phyloP scores from a whole-genome alignment of 495 filamentous ascomycete genomes.

The Penicillium diatomitis region DNA sequence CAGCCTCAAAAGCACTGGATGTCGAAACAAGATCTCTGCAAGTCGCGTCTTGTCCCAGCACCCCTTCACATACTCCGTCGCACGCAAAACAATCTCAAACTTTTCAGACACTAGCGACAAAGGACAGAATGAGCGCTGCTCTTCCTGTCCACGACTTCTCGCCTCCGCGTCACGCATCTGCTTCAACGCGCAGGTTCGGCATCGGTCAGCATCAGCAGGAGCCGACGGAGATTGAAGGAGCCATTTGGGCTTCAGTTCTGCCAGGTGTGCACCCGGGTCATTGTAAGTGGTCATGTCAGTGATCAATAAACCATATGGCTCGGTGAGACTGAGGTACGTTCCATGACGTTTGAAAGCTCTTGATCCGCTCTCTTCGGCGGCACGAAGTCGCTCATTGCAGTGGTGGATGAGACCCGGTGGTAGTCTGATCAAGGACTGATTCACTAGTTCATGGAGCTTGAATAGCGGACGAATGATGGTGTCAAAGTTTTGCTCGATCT shows the following conservation, averaged over 20 bases:
- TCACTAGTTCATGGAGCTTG: slow-evolving; percentile 45
- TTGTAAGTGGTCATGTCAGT: slow-evolving; percentile 63
- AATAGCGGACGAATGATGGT: slow-evolving; percentile 50
- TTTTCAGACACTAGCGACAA: slow-evolving; percentile 43
- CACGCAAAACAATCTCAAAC: slow-evolving; percentile 27
- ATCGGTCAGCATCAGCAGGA: slow-evolving; percentile 53
- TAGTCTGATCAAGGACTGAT: slow-evolving; percentile 49
- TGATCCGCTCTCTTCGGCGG: slow-evolving; percentile 19
- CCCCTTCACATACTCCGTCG: slow-evolving; percentile 27
- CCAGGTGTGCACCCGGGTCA: slow-evolving; percentile 35
- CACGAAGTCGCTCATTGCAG: slow-evolving; percentile 43
- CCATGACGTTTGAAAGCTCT: slow-evolving; percentile 42
- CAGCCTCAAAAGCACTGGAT: slow-evolving; percentile 27
- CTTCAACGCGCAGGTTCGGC: slow-evolving; percentile 77
- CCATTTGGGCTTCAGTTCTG: slow-evolving; percentile 97
- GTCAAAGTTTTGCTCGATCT: slow-evolving; percentile 50
- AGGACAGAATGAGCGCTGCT: slow-evolving; percentile 44
- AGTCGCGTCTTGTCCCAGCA: slow-evolving; percentile 28
- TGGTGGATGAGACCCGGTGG: slow-evolving; percentile 32
- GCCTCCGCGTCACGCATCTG: slow-evolving; percentile 43
- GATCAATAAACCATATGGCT: slow-evolving; percentile 60
- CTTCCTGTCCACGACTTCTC: slow-evolving; percentile 12
- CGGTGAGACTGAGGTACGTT: slow-evolving; percentile 48
- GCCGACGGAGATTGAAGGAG: slow-evolving; percentile 74
- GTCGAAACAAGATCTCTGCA: slow-evolving; percentile 28